phyloP scores from a whole-genome alignment of 2,329 filamentous ascomycete genomes.

The Ceratocystis eucalypticola region DNA sequence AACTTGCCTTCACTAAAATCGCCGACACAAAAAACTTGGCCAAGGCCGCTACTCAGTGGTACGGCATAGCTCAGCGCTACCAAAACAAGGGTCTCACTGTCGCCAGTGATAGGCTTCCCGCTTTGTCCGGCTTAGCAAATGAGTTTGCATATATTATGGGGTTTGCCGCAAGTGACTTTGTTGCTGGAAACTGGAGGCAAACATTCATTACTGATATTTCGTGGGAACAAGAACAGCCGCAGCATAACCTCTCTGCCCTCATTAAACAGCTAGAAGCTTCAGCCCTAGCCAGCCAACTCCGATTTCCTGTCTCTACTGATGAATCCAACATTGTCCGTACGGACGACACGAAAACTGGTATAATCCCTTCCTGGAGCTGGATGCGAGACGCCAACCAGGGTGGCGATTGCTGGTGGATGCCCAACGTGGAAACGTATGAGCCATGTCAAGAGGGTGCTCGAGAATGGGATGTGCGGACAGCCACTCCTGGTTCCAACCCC shows the following conservation, averaged over 20 bases:
- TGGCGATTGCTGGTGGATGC: neutral
- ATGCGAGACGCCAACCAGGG: neutral
- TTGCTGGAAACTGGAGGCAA: neutral
- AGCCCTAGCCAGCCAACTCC: no score
- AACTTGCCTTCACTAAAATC: neutral
- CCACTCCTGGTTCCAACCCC: neutral
- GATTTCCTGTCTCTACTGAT: no score
- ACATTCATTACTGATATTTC: neutral
- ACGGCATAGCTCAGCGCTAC: neutral
- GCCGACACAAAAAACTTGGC: neutral
- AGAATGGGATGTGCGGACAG: neutral
- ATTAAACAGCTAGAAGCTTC: no score
- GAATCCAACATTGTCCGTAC: no score
- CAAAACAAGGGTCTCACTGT: neutral
- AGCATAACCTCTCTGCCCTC: no score
- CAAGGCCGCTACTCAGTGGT: neutral
- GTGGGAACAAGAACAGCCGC: no score
- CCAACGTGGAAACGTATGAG: neutral
- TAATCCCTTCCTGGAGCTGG: neutral
- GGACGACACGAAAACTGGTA: no score
- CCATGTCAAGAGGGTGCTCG: neutral
- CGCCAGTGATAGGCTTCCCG: neutral
- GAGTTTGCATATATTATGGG: constrained; percentile 1
- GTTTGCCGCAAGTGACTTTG: neutral
- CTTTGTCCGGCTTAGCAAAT: neutral